phyloP scores from a whole-genome alignment of 2,329 filamentous ascomycete genomes.

The Fusarium bulbicola region DNA sequence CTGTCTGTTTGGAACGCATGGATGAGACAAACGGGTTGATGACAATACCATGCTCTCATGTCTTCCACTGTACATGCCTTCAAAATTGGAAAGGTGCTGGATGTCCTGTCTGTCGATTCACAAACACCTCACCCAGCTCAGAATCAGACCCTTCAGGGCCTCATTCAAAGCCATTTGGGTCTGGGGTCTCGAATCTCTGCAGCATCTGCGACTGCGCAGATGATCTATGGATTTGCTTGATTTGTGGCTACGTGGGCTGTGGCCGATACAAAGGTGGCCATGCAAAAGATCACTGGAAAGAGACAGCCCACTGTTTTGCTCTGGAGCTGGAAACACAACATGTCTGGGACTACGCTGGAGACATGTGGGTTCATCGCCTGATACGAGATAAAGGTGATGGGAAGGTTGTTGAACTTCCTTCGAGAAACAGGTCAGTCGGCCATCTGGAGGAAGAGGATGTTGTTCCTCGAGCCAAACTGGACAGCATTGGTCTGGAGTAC shows the following conservation, averaged over 20 bases:
- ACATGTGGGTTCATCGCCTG: constrained; percentile 94
- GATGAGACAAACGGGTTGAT: constrained; percentile 95
- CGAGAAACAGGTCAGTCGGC: constrained; percentile 51
- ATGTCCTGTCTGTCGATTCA: constrained; percentile 94
- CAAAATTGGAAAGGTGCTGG: constrained; percentile 96
- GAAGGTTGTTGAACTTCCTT: constrained; percentile 90
- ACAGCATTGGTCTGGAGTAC: constrained; percentile 90
- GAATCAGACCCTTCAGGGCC: constrained; percentile 59
- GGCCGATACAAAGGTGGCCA: constrained; percentile 94
- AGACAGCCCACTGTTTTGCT: constrained; percentile 88
- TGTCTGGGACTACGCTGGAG: constrained; percentile 97
- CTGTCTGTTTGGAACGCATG: constrained; percentile 97
- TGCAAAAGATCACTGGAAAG: constrained; percentile 92
- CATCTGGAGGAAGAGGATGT: constrained; percentile 66
- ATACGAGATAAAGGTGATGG: constrained; percentile 94
- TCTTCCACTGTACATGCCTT: constrained; percentile 95
- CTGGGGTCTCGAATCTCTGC: constrained; percentile 74
- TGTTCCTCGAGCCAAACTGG: constrained; percentile 74
- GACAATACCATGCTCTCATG: constrained; percentile 96
- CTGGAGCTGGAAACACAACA: constrained; percentile 94
- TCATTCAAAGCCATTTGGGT: constrained; percentile 65
- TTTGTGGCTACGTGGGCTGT: constrained; percentile 92
- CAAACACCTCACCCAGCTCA: constrained; percentile 57
- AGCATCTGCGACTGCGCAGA: constrained; percentile 80
- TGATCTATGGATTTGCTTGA: constrained; percentile 94